Base-by-base conservation (phyloP, 352 stramenopile genomes). In the Blastocystis sp. region DNA sequence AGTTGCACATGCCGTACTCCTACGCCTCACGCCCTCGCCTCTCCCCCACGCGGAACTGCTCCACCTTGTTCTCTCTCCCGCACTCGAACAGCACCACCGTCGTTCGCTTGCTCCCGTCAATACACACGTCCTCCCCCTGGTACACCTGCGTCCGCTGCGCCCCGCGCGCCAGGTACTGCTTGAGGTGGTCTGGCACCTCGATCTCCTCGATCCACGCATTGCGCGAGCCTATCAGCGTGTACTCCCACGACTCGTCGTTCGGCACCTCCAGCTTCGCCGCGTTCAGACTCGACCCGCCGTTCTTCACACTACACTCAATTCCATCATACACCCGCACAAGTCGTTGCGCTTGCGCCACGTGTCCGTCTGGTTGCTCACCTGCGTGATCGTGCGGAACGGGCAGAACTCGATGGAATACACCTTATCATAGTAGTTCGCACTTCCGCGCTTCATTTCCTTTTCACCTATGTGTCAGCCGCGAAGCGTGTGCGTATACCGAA, bases 1-100 rank as follows among this genome's bases (percentile, higher is more conserved):
- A 84, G 43, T 84, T 84, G 53, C 74, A 84, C 74, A 84, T 84
- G 17, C 74, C 74, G 60, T 84, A 56, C 40, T 84, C 74, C 74
- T 84, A 84, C 21, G 4, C 38, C 28, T 45, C 10, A 84, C 0
- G 21, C 14, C 21, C 11, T 43, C 59, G 14, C 3, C 23, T 7
- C 21, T 23, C 14, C 21, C 38, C 74, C 53, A 84, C 59, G 2
- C 40, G 56, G 74, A 69, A 84, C 34, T 70, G 40, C 5, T 28
- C 40, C 14, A 69, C 59, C 60, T 81, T 23, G 28, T 62, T 59
- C 34, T 69, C 45, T 17, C 53, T 48, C 14, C 74, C 74, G 69
- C 74, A 84, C 21, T 84, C 74, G 41, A 69, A 84, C 4, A 84
- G 19, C 21, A 84, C 74, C 3, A 62, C 74, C 4, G 74, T 84